Evolutionary conservation across 192 early-diverging fungal species (phyloP), one percentile per base, ranked within the genome.

Genomic region (Coemansia umbellata): DNA sequence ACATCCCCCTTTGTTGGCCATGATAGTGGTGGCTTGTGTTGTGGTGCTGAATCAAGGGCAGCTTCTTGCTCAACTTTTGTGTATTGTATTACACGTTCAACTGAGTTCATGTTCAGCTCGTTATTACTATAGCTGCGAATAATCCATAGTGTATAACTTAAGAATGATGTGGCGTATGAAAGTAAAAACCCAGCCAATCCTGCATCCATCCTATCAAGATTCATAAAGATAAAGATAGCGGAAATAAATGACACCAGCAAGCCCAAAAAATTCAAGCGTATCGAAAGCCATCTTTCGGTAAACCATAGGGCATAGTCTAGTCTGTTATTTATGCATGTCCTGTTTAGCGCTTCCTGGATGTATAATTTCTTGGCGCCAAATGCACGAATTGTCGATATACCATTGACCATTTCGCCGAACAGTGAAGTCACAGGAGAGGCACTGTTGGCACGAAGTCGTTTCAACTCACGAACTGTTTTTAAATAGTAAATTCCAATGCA

Each of bases 81-180:
- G 58, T 95, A 97, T 58, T 97, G 91, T 2, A 62, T 49, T 5
- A 94, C 72, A 49, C 94, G 86, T 63, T 97, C 94, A 24, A 94
- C 81, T 3, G 87, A 70, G 39, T 90, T 93, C 78, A 93, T 59
- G 40, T 80, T 80, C 82, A 91, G 84, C 68, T 95, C 91, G 74
- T 87, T 85, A 44, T 80, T 40, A 13, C 84, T 80, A 53, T 87
- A 90, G 47, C 58, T 73, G 18, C 89, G 84, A 31, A 94, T 76
- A 30, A 89, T 43, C 87, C 88, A 92, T 27, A 89, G 65, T 40
- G 90, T 64, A 37, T 82, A 79, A 24, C 76, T 73, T 2, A 89
- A 87, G 62, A 97, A 93, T 52, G 81, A 83, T n/a, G 90, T 67
- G 0, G 93, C 74, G 52, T 94, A 93, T 44, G 81, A 80, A 32